These are phyloP conservation scores for Neonectria hederae DNA, from an alignment of 2,329 filamentous ascomycete species.

Conservation along the genomic window DNA sequence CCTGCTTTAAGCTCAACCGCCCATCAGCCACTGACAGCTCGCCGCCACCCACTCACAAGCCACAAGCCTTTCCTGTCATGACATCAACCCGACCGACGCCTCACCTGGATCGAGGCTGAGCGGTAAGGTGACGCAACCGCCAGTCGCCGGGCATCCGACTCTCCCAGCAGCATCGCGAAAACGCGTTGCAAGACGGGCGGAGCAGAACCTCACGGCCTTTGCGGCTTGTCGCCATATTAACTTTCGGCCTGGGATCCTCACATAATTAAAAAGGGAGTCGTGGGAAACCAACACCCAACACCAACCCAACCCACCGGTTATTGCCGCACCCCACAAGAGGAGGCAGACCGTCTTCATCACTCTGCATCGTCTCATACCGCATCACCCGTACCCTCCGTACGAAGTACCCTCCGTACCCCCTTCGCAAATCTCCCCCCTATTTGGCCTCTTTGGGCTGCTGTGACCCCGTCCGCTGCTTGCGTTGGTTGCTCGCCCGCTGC, in stretches of 20 bases:
- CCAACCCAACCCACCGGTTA: slow-evolving; percentile 17
- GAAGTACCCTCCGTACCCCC: slow-evolving; percentile 1
- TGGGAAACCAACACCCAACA: slow-evolving; percentile 20
- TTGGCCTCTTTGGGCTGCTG: slow-evolving; percentile 14
- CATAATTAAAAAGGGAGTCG: slow-evolving; percentile 6
- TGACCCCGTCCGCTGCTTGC: slow-evolving; percentile 8
- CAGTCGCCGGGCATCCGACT: slow-evolving; percentile 15
- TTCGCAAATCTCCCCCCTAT: slow-evolving; percentile 19
- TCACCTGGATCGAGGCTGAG: slow-evolving; percentile 38
- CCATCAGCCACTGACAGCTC: slow-evolving; percentile 15
- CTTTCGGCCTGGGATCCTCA: slow-evolving; percentile 15
- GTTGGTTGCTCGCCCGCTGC: slow-evolving; percentile 19
- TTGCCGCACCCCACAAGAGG: slow-evolving; percentile 21
- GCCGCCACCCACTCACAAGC: neutral
- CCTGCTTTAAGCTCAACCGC: neutral
- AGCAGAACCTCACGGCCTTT: slow-evolving; percentile 10
- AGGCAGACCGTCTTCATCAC: slow-evolving; percentile 19
- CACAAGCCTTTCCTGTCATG: slow-evolving; percentile 18
- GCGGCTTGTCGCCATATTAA: slow-evolving; percentile 4
- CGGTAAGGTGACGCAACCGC: slow-evolving; percentile 25
- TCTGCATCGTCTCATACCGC: slow-evolving; percentile 14
- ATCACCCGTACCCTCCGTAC: neutral
- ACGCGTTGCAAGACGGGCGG: slow-evolving; percentile 21
- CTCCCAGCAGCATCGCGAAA: slow-evolving; percentile 15
- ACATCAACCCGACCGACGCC: slow-evolving; percentile 18